Evolutionary conservation across 208 protist species (phyloP).

Genomic region (Crithidia brevicula): DNA sequence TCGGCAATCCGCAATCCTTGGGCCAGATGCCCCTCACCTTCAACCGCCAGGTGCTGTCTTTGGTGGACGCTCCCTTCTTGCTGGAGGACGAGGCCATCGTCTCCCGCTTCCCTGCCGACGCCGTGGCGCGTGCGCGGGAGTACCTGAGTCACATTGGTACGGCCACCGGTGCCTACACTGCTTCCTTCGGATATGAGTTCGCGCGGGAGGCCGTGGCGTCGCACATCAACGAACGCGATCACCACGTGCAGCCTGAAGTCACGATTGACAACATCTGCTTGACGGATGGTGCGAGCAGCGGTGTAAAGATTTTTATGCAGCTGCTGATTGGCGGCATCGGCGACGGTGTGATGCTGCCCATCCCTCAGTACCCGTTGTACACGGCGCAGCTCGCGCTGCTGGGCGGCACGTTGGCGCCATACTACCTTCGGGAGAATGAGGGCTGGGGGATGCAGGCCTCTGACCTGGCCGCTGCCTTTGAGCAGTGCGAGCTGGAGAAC

Average conservation of each 20-base stretch:
- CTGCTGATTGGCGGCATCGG: slow-evolving; percentile 66
- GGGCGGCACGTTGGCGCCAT: slow-evolving; percentile 90
- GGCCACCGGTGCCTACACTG: slow-evolving; percentile 96
- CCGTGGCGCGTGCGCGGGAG: slow-evolving; percentile 81
- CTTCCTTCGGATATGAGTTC: slow-evolving; percentile 92
- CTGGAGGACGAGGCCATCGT: slow-evolving; percentile 57
- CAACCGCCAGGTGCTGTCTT: slow-evolving; percentile 91
- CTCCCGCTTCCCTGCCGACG: slow-evolving; percentile 88
- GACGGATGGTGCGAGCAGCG: slow-evolving; percentile 97
- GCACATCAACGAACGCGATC: slow-evolving; percentile 96
- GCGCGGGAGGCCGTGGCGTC: slow-evolving; percentile 91
- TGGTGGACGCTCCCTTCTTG: slow-evolving; percentile 80
- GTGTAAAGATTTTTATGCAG: slow-evolving; percentile 90
- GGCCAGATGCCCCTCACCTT: slow-evolving; percentile 98
- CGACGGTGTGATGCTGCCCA: slow-evolving; percentile 96
- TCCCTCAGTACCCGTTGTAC: slow-evolving; percentile 99
- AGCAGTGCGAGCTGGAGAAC: slow-evolving; percentile 54
- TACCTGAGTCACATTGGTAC: slow-evolving; percentile 68
- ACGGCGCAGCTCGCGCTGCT: slow-evolving; percentile 96
- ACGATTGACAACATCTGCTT: slow-evolving; percentile 87
- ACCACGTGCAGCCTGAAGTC: slow-evolving; percentile 38
- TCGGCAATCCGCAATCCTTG: slow-evolving; percentile 98
- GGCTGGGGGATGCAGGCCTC: slow-evolving; percentile 88
- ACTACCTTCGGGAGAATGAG: slow-evolving; percentile 95
- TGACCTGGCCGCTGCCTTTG: slow-evolving; percentile 67